A percentile compares a stretch with the other conserved stretches of the same genome.
Conservation (phyloP, 1,139 yeast genomes). For the Kurtzmaniella quercitrusa region DNA sequence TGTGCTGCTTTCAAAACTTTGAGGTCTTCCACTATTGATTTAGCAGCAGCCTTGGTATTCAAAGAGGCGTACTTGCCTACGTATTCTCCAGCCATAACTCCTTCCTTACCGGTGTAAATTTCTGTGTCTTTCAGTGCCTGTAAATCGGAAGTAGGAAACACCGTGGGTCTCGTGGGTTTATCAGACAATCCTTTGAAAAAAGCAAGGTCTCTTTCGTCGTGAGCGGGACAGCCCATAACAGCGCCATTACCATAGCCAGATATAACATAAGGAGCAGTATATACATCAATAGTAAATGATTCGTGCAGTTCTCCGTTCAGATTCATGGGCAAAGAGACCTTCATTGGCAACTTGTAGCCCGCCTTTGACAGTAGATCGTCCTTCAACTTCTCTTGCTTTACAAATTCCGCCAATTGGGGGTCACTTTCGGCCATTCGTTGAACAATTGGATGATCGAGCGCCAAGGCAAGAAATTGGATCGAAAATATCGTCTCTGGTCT, state of each 20-base stretch:
- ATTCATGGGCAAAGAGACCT: conserved; percentile 61
- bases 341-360: conserved; percentile 53
- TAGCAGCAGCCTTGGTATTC: conserved; percentile 47
- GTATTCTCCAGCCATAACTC: conserved; percentile 41
- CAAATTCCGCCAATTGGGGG: conserved; percentile 39
- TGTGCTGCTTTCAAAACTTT: conserved; percentile 38
- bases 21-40: conserved; percentile 41
- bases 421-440: conserved; percentile 30
- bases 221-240: conserved; percentile 98
- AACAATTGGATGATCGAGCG: conserved; percentile 66
- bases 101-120: conserved; percentile 44
- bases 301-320: conserved; percentile 14
- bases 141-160: conserved; percentile 28
- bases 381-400: conserved; percentile 30
- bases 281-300: conserved; percentile 56
- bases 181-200: conserved; percentile 66
- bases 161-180: conserved; percentile 36
- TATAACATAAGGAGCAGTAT: conserved; percentile 86
- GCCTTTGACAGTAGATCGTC: conserved; percentile 50
- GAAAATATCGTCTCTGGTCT: conserved; percentile 84
- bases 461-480: conserved; percentile 77
- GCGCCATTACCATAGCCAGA: conserved; percentile 85
- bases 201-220: conserved; percentile 74
- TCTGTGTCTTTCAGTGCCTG: conserved; percentile 5
- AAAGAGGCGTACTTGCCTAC: conserved; percentile 50